Evolutionary conservation across 805 yeast genomes (phyloP).

Genomic region (Candida ascalaphidarum): DNA sequence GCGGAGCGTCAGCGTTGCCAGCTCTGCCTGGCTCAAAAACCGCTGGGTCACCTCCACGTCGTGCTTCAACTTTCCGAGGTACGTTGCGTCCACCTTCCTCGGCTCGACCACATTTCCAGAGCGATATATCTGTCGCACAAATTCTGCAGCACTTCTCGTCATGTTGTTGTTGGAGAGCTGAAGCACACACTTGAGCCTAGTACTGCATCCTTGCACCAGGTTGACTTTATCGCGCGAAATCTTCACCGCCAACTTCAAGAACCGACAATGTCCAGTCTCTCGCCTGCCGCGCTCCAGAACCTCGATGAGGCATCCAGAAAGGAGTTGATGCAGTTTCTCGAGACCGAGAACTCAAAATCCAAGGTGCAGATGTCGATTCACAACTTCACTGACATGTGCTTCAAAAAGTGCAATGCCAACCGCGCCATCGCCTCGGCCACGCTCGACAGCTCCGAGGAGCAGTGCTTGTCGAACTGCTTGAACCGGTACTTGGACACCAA

Average conservation of each 20-base stretch:
- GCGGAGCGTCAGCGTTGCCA: no score
- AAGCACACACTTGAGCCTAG: conserved; percentile 2
- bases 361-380: conserved; percentile 85
- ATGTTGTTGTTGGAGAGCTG: neutral
- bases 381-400: conserved; percentile 83
- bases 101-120: neutral
- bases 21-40: no score
- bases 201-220: conserved; percentile 2
- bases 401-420: conserved; percentile 67
- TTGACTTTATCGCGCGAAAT: neutral
- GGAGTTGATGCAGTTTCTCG: conserved; percentile 69
- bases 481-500: conserved; percentile 84
- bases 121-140: neutral
- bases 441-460: conserved; percentile 52
- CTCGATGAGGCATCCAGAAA: conserved; percentile 62
- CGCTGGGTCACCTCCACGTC: no score
- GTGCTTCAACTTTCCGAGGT: neutral
- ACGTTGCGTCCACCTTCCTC: neutral
- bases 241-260: neutral
- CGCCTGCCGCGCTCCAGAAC: conserved; percentile 25
- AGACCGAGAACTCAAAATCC: conserved; percentile 76
- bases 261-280: conserved; percentile 22
- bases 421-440: conserved; percentile 36
- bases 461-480: conserved; percentile 73
- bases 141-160: neutral